These are phyloP conservation scores for Malus sylvestris DNA, from an alignment of 306 rosid species.

Conservation along the genomic window DNA sequence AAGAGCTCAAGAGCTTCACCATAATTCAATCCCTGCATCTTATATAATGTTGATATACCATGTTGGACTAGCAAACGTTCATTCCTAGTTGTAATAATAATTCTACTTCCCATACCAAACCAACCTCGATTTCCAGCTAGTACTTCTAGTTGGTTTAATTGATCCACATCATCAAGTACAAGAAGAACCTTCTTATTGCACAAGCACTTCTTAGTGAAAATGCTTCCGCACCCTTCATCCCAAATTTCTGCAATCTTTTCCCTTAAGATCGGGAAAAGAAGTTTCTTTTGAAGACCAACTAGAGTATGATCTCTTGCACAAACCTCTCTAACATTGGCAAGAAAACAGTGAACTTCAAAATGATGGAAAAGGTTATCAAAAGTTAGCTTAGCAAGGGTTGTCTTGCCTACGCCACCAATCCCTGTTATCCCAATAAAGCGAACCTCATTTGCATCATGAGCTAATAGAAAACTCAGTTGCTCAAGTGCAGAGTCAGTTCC, in stretches of 20 bases:
- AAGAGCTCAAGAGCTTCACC: slow-evolving; percentile 13
- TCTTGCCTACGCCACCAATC: not conserved
- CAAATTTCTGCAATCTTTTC: not conserved
- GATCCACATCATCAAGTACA: slow-evolving; percentile 26
- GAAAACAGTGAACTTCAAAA: not conserved
- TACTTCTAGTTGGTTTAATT: slow-evolving; percentile 24
- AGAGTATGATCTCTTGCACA: not conserved
- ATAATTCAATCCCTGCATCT: not conserved
- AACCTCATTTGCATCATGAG: not conserved
- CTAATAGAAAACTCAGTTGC: not conserved
- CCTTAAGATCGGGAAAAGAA: slow-evolving; percentile 6
- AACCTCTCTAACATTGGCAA: not conserved
- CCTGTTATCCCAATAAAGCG: not conserved
- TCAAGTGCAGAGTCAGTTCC: not conserved
- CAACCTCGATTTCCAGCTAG: slow-evolving; percentile 15
- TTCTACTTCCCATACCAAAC: slow-evolving; percentile 23
- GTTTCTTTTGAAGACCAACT: slow-evolving; percentile 14
- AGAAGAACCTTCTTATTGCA: not conserved
- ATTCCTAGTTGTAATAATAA: slow-evolving; percentile 23
- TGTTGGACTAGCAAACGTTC: slow-evolving; percentile 9
- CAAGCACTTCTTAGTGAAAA: slow-evolving; percentile 12
- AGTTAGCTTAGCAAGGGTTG: not conserved
- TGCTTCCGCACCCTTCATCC: not conserved
- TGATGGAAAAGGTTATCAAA: not conserved
- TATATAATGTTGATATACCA: slow-evolving; percentile 6